Base-by-base conservation (phyloP, 148 eudicot genomes). In the Chenopodium formosanum region DNA sequence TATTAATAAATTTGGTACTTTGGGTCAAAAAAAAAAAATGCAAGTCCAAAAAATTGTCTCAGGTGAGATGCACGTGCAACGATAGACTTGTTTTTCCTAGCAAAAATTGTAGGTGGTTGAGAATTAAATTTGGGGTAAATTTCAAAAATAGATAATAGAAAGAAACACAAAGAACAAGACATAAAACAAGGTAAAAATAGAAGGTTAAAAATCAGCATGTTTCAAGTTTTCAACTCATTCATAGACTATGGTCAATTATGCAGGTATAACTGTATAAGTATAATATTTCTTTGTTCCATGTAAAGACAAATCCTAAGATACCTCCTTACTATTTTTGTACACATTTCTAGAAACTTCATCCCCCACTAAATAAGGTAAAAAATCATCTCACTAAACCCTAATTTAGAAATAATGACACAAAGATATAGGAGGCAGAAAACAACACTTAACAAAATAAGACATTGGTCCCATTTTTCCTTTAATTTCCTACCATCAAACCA, bases 261-360 rank as follows among this genome's bases (percentile, higher is more conserved):
- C 73, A 63, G 44, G 44, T 6, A 37, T 37, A 37, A 37, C 7
- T 6, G 44, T 37, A 37, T 37, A 37, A 37, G 44, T 37, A 63
- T 56, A 52, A 76, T n/a, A 25, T 69, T 84, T 46, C 34, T 65
- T 69, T 37, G 56, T 50, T 81, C 77, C 78, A 81, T 70, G 86
- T 81, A 82, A 84, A 84, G 84, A 84, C 86, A 84, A 81, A 81
- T 84, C 73, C 86, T 81, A 77, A 84, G 86, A 84, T 84, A 84
- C 84, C 86, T 72, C 68, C 17, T 77, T 81, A 73, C 83, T 75
- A 60, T 34, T n/a, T 76, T 37, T 52, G 66, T 73, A 56, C 23
- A 81, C 40, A 44, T 84, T 84, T 84, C 84, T 84, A 81, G 70
- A 84, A 77, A 77, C 78, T 84, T 72, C 78, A 52, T 29, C 78